These are phyloP conservation scores for Ogataea methylovora DNA, from an alignment of 805 yeast genomes.

Conservation along the genomic window DNA sequence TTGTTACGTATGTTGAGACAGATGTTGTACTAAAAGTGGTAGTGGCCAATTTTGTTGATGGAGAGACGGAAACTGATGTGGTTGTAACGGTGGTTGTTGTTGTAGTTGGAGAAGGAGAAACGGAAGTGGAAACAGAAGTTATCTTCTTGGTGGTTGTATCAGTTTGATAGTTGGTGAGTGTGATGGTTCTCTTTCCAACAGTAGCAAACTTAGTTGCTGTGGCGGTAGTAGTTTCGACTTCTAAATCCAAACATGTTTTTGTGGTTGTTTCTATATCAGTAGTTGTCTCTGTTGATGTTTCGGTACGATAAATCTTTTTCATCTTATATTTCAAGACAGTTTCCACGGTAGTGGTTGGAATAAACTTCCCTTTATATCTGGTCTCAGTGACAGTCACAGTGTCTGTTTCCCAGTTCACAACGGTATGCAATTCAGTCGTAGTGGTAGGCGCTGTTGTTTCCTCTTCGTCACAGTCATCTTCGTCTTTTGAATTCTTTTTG, in stretches of 20 bases:
- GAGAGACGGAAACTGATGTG: neutral
- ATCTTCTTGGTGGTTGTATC: neutral
- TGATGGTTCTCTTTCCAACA: neutral
- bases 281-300: conserved; percentile 9
- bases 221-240: neutral
- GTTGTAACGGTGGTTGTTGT: neutral
- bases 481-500: too few species aligned
- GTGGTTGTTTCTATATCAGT: conserved; percentile 6
- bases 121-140: neutral
- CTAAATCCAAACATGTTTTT: conserved; percentile 2
- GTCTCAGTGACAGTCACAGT: conserved; percentile 7
- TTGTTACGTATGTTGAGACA: conserved; percentile 3
- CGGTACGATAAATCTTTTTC: conserved; percentile 3
- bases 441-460: neutral
- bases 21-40: conserved; percentile 5
- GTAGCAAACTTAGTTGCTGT: conserved; percentile 1
- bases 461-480: conserved; percentile 1
- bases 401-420: neutral
- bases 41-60: conserved; percentile 2
- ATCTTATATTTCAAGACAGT: neutral
- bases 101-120: neutral
- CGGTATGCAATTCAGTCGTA: neutral
- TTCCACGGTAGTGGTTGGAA: neutral
- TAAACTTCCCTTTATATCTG: conserved; percentile 3
- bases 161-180: neutral